phyloP scores from a whole-genome alignment of 2,329 filamentous ascomycete species.

The Colletotrichum viniferum region DNA sequence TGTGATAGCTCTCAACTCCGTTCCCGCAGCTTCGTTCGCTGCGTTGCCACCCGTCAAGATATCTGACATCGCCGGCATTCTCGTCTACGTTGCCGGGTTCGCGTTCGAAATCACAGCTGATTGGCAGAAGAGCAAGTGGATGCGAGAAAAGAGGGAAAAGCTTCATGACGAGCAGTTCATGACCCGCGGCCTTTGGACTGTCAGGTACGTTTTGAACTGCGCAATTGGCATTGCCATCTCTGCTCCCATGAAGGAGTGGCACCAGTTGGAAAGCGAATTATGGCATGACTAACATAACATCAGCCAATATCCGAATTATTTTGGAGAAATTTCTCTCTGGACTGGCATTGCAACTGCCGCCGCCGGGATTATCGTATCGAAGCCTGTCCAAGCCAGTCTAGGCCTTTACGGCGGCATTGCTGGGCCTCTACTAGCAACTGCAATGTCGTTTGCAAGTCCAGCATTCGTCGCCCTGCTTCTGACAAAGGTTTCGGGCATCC shows the following conservation, averaged over 20 bases:
- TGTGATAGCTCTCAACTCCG: constrained; percentile 66
- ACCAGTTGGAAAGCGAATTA: not conserved
- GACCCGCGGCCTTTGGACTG: constrained; percentile 65
- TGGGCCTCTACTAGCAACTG: constrained; percentile 32
- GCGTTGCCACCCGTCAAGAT: constrained; percentile 50
- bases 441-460: constrained; percentile 63
- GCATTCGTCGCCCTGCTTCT: constrained; percentile 68
- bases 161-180: constrained; percentile 71
- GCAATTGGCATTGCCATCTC: not conserved
- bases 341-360: constrained; percentile 66
- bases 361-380: constrained; percentile 58
- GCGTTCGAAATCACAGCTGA: constrained; percentile 67
- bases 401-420: constrained; percentile 52
- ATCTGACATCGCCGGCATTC: constrained; percentile 61
- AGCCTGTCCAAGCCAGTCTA: constrained; percentile 61
- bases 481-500: constrained; percentile 67
- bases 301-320: constrained; percentile 71
- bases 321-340: constrained; percentile 74
- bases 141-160: constrained; percentile 65
- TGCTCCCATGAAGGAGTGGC: not conserved
- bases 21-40: constrained; percentile 58
- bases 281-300: not conserved
- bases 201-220: constrained; percentile 41
- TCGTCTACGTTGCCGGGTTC: constrained; percentile 63
- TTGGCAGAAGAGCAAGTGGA: constrained; percentile 67